phyloP scores from a whole-genome alignment of 2,329 filamentous ascomycete species.

The Sporothrix luriei region DNA sequence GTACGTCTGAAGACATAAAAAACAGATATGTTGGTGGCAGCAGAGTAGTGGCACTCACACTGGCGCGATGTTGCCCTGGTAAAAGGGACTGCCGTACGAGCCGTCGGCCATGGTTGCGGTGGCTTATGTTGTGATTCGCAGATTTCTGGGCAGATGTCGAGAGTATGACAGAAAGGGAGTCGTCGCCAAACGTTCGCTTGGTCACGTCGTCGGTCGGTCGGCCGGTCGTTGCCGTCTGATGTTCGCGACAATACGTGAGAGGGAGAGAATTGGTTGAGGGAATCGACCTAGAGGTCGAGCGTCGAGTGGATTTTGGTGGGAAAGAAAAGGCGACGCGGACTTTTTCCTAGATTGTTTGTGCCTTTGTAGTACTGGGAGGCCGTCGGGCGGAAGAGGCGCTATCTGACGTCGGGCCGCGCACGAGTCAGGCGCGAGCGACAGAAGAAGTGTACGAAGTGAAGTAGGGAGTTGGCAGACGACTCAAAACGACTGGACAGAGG shows the following conservation, averaged over 20 bases:
- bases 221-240: not conserved
- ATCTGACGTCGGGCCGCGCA: slow-evolving; percentile 27
- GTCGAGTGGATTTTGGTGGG: not conserved
- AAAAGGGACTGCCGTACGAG: slow-evolving; percentile 41
- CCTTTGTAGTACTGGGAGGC: slow-evolving; percentile 4
- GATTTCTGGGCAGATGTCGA: not conserved
- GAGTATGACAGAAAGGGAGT: not conserved
- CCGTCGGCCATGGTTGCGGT: slow-evolving; percentile 38
- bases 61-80: slow-evolving; percentile 36
- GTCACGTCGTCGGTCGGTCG: not conserved
- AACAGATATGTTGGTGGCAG: not conserved
- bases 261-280: not conserved
- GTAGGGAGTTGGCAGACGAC: not conserved
- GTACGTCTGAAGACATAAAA: not conserved
- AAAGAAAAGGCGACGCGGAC: slow-evolving; percentile 4
- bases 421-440: not conserved
- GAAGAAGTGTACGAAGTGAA: not conserved
- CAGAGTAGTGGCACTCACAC: slow-evolving; percentile 36
- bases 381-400: slow-evolving; percentile 20
- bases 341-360: slow-evolving; percentile 6
- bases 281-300: not conserved
- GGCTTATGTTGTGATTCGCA: not conserved
- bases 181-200: not conserved
- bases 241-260: not conserved
- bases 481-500: not conserved